phyloP scores from a whole-genome alignment of 345 rosid genomes.

The Combretum micranthum region DNA sequence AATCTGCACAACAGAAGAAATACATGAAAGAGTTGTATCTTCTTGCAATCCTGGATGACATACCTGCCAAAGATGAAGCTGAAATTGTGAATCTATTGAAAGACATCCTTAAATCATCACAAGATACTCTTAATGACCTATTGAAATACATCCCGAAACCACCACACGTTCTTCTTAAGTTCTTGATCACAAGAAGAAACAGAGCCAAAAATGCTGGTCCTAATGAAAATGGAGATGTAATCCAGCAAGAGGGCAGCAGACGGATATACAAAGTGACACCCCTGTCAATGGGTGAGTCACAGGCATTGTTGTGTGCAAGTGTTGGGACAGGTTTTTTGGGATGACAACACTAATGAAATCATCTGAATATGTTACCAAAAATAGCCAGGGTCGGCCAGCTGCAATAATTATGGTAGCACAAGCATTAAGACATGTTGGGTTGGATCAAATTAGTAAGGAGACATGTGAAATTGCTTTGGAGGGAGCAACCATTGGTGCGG shows the following conservation, averaged over 20 bases:
- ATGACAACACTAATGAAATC: not conserved
- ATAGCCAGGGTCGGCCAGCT: constrained; percentile 1
- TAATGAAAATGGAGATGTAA: not conserved
- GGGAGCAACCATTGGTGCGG: no score
- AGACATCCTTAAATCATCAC: not conserved
- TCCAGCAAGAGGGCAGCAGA: not conserved
- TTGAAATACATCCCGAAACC: no score
- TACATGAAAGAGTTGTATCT: constrained; percentile 10
- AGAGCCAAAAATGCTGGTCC: no score
- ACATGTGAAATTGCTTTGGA: no score
- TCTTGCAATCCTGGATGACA: constrained; percentile 41
- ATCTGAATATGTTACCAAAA: not conserved
- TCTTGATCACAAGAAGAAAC: constrained; percentile 23
- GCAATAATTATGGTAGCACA: not conserved
- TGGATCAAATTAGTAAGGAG: no score
- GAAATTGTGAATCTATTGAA: not conserved
- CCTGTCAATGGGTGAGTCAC: not conserved
- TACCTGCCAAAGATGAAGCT: constrained; percentile 11
- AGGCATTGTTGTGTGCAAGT: constrained; percentile 4
- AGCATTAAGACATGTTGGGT: no score
- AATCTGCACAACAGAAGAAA: constrained; percentile 9
- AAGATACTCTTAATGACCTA: no score
- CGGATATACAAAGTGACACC: not conserved
- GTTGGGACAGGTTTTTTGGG: not conserved
- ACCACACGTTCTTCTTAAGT: not conserved